These are phyloP conservation scores for Hypomyces rosellus DNA, from an alignment of 2,329 filamentous ascomycete species.

Conservation along the genomic window DNA sequence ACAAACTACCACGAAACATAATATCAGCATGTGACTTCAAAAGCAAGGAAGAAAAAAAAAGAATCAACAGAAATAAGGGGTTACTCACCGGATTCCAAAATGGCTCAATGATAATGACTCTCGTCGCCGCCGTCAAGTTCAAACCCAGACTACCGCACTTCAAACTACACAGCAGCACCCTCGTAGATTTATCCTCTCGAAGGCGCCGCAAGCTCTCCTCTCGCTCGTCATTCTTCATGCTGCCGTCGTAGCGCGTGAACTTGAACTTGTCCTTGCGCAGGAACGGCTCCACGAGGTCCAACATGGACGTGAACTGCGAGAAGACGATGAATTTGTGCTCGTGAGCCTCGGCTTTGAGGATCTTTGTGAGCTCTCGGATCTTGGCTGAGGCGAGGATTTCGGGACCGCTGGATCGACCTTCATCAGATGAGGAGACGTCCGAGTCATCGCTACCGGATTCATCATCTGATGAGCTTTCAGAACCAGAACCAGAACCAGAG, in stretches of 20 bases:
- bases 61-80: neutral
- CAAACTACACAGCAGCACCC: constrained; percentile 85
- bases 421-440: constrained; percentile 36
- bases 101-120: constrained; percentile 91
- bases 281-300: constrained; percentile 92
- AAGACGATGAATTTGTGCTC: constrained; percentile 98
- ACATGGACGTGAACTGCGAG: constrained; percentile 97
- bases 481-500: constrained; percentile 23
- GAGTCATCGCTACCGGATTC: constrained; percentile 34
- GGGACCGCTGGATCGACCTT: constrained; percentile 33
- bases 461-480: constrained; percentile 20
- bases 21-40: neutral
- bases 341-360: constrained; percentile 70
- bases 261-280: constrained; percentile 65
- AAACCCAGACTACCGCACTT: constrained; percentile 90
- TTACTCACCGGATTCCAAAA: constrained; percentile 88
- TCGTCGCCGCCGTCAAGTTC: constrained; percentile 87
- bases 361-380: constrained; percentile 75
- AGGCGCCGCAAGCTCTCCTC: constrained; percentile 78
- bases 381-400: constrained; percentile 73
- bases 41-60: neutral
- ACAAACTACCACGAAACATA: constrained; percentile 59
- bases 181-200: constrained; percentile 65
- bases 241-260: constrained; percentile 87
- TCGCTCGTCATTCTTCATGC: constrained; percentile 88